Conservation (phyloP, 306 rosid genomes). For the Prunus mongolica region DNA sequence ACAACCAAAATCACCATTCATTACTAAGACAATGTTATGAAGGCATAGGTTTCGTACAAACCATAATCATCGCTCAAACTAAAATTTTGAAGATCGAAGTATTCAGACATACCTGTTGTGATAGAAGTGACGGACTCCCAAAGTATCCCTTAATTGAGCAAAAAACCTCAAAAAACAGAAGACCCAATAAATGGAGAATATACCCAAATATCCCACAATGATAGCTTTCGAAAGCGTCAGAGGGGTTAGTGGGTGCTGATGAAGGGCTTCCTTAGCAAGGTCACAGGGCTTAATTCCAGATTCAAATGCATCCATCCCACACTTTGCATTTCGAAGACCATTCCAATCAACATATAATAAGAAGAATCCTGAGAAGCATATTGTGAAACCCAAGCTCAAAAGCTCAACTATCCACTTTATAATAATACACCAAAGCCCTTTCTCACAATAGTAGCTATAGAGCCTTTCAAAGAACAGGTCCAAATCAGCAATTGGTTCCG, state of each 20-base stretch:
- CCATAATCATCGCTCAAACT: constrained; percentile 4
- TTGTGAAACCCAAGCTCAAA: constrained; percentile 76
- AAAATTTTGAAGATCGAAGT: background rate
- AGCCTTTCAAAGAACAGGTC: constrained; percentile 94
- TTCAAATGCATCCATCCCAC: constrained; percentile 96
- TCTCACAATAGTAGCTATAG: constrained; percentile 81
- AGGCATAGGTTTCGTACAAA: background rate
- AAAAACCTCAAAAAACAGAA: constrained; percentile 91
- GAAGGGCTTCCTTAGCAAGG: constrained; percentile 83
- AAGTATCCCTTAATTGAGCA: constrained; percentile 67
- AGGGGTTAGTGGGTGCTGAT: constrained; percentile 77
- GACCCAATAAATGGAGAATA: constrained; percentile 84
- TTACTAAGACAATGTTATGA: background rate
- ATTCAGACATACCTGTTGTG: constrained; percentile 50
- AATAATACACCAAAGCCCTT: constrained; percentile 93
- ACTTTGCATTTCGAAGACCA: constrained; percentile 87
- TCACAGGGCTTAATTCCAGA: constrained; percentile 92
- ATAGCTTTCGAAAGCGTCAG: constrained; percentile 64
- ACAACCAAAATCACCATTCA: constrained; percentile 8
- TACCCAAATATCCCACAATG: constrained; percentile 81
- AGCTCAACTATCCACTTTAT: constrained; percentile 92
- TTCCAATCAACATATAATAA: constrained; percentile 86
- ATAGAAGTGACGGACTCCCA: constrained; percentile 78
- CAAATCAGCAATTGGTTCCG: constrained; percentile 80
- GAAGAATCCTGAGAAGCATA: constrained; percentile 87